phyloP scores from a whole-genome alignment of 1,284 basidiomycete species.

The Cryptococcus amylolentus region DNA sequence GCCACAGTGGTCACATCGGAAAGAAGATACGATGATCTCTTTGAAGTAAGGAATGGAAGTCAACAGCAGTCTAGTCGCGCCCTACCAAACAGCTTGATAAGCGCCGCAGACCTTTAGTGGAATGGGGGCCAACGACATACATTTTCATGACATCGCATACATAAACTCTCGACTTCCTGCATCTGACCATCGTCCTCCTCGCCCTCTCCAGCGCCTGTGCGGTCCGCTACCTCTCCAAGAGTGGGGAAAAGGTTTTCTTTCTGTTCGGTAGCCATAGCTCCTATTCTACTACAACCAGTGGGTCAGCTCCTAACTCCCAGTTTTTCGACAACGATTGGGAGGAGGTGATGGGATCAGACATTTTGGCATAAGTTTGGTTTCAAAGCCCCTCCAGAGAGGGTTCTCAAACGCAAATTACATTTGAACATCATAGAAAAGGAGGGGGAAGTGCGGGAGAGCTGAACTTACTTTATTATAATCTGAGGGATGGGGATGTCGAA shows the following conservation, averaged over 20 bases:
- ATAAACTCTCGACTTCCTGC: slow-evolving; percentile 83
- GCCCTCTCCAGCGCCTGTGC: slow-evolving; percentile 35
- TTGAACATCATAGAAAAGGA: slow-evolving; percentile 36
- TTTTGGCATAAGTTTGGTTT: slow-evolving; percentile 47
- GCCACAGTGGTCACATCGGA: slow-evolving; percentile 92
- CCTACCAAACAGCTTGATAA: slow-evolving; percentile 53
- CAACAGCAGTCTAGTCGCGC: slow-evolving; percentile 83
- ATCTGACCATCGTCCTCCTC: slow-evolving; percentile 63
- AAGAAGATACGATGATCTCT: slow-evolving; percentile 94
- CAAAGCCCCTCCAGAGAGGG: slow-evolving; percentile 24
- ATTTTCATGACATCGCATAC: slow-evolving; percentile 90
- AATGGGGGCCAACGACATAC: slow-evolving; percentile 51
- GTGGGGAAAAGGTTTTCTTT: slow-evolving; percentile 44
- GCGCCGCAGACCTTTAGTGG: not conserved
- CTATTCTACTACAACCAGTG: not conserved
- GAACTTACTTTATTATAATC: not conserved
- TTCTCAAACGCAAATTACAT: slow-evolving; percentile 50
- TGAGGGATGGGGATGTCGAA: not conserved
- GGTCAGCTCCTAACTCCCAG: not conserved
- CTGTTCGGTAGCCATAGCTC: not conserved
- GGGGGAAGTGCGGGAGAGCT: not conserved
- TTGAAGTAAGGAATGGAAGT: slow-evolving; percentile 96
- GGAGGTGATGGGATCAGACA: slow-evolving; percentile 33
- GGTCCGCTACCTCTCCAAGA: slow-evolving; percentile 42
- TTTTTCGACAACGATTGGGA: not conserved